Evolutionary conservation across 1,284 basidiomycete species (phyloP).

Genomic region (Leccinum griseonigrum): DNA sequence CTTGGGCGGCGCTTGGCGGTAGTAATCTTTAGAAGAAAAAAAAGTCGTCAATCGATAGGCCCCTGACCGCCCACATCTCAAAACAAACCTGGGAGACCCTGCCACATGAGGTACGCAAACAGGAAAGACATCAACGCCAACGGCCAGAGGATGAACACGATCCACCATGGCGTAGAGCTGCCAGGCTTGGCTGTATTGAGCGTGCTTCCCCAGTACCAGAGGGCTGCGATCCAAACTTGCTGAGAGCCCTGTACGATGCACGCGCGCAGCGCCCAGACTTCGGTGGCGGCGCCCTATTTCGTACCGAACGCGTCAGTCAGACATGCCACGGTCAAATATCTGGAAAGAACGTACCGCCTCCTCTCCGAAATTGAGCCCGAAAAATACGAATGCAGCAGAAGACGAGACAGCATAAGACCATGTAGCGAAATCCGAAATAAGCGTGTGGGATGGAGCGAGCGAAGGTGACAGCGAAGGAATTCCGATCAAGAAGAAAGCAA

Average conservation of each 20-base stretch:
- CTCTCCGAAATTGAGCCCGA: constrained; percentile 94
- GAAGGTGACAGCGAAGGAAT: constrained; percentile 71
- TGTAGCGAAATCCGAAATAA: constrained; percentile 75
- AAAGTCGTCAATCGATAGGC: constrained; percentile 4
- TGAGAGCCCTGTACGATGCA: constrained; percentile 91
- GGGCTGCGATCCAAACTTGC: constrained; percentile 88
- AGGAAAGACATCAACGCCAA: constrained; percentile 68
- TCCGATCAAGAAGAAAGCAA: constrained; percentile 89
- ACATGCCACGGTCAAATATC: background rate
- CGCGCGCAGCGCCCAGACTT: constrained; percentile 87
- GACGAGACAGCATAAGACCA: constrained; percentile 90
- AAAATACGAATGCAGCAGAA: constrained; percentile 87
- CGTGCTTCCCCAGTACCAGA: constrained; percentile 93
- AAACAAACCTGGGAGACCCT: constrained; percentile 75
- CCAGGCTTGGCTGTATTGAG: constrained; percentile 55
- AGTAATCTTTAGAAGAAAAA: constrained; percentile 64
- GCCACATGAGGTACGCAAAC: constrained; percentile 81
- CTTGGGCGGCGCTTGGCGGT: constrained; percentile 86
- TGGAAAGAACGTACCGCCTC: constrained; percentile 66
- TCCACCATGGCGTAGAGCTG: constrained; percentile 74
- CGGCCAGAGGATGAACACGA: constrained; percentile 82
- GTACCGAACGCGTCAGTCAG: constrained; percentile 13
- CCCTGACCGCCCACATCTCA: background rate
- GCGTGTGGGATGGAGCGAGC: constrained; percentile 61
- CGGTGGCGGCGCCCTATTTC: constrained; percentile 78